Conservation (phyloP, 2,329 filamentous ascomycete species). For the Akanthomyces uredinophilus region DNA sequence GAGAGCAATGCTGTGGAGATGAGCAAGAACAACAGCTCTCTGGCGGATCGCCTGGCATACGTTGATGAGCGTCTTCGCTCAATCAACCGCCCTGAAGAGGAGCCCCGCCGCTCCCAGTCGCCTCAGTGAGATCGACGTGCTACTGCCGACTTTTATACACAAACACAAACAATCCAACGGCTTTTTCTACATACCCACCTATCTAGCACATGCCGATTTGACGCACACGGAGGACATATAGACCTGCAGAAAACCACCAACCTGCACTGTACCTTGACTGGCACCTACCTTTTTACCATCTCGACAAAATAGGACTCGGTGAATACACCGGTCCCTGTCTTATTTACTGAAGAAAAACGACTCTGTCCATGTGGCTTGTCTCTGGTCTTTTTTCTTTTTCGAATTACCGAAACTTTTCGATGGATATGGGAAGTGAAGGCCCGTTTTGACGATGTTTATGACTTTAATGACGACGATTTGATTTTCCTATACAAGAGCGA, state of each 20-base stretch:
- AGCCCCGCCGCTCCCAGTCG: constrained; percentile 44
- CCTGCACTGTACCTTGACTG: neutral
- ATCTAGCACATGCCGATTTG: neutral
- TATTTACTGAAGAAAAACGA: neutral
- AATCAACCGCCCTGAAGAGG: constrained; percentile 40
- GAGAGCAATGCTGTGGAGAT: constrained; percentile 27
- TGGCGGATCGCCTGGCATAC: constrained; percentile 51
- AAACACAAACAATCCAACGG: neutral
- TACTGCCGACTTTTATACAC: neutral
- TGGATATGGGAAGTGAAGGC: neutral
- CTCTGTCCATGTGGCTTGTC: neutral
- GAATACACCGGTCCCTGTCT: neutral
- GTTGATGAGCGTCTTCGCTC: constrained; percentile 54
- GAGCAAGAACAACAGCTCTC: constrained; percentile 32
- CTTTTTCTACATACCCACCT: neutral
- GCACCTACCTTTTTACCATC: neutral
- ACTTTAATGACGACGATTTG: neutral
- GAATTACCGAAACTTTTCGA: neutral
- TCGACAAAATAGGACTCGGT: neutral
- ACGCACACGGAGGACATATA: constrained; percentile 2
- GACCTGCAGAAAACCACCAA: constrained; percentile 1
- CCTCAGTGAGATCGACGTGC: constrained; percentile 33
- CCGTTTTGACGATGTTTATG: constrained; percentile 1
- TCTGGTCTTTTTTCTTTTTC: neutral
- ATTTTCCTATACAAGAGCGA: constrained; percentile 10